A percentile compares a stretch with the other conserved stretches of the same genome.
Evolutionary conservation across 83 land plant genomes (phyloP).

Genomic region (Picea mariana): DNA sequence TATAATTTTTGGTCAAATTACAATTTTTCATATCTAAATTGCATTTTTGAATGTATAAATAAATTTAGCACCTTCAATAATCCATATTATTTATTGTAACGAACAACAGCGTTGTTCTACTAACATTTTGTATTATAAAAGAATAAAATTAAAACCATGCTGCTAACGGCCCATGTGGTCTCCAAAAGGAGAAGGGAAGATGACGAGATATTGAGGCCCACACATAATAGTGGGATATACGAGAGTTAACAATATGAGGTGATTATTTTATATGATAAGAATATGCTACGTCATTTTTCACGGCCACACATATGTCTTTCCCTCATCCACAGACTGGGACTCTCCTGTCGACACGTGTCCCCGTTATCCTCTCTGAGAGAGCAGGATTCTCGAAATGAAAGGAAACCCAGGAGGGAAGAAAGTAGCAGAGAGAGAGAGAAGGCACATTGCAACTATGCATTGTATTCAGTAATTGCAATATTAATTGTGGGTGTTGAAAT

Average conservation of each 20-base stretch:
- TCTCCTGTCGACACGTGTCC: conserved; percentile 2
- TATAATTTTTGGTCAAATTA: too few species aligned
- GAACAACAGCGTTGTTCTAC: too few species aligned
- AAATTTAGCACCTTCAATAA: too few species aligned
- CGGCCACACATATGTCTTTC: conserved; percentile 5
- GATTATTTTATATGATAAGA: conserved; percentile 4
- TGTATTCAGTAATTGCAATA: background rate
- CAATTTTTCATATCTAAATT: too few species aligned
- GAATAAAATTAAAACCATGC: too few species aligned
- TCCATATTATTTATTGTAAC: too few species aligned
- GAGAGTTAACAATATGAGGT: background rate
- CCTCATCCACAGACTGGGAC: conserved; percentile 4
- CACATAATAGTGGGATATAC: too few species aligned
- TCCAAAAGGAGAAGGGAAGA: too few species aligned
- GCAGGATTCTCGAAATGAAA: background rate
- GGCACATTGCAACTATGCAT: background rate
- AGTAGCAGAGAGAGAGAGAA: background rate
- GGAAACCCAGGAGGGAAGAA: background rate
- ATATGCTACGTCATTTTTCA: background rate
- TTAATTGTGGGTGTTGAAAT: background rate
- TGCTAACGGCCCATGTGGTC: too few species aligned
- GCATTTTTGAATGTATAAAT: too few species aligned
- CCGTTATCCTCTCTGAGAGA: background rate
- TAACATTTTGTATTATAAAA: too few species aligned
- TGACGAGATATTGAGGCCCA: too few species aligned